Base-by-base conservation (phyloP, 495 filamentous ascomycete species). In the Terfezia claveryi region DNA sequence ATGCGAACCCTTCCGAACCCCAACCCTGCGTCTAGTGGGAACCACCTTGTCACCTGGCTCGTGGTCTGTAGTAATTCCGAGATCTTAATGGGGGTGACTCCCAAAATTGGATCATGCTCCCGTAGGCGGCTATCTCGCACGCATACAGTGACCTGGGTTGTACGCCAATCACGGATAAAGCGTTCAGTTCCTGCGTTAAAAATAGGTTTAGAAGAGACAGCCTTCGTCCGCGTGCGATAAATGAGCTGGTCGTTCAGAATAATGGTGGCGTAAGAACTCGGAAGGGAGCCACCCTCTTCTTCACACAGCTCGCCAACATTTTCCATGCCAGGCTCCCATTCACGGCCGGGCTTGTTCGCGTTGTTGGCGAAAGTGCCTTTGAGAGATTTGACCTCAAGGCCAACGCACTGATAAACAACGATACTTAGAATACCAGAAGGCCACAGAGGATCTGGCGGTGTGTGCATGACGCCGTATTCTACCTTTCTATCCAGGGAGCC, bases 401-500 rank as follows among this genome's bases (percentile, higher is more conserved):
- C 80, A 0, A 77, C 79, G 54, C 85, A 81, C 41, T 86, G 80
- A 62, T 85, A 82, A 55, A 85, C 79, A 54, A 81, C 77, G 37
- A 86, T 72, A 37, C 75, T 72, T 8, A 86, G 68, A 50, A 86
- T 73, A 46, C 89, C 89, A 57, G 80, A 87, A 2, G 88, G 89
- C 86, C 85, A 95, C 16, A 95, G 71, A 8, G 89, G 89, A 64
- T 95, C 89, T 0, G 88, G 89, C 20, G 89, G 89, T 0, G 88
- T 95, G 62, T 87, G 83, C 54, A 81, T 75, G 14, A 94, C 82
- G 4, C 82, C 86, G 62, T 93, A 83, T 65, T 94, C 87, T 54
- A 81, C 69, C 9, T 75, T 74, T 52, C 69, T 86, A 52, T 83
- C 82, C 32, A 88, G 70, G n/a, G 73, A 71, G 0, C 89, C 89